These are phyloP conservation scores for Xenoacremonium recifei DNA, from an alignment of 2,329 filamentous ascomycete genomes.

Conservation along the genomic window DNA sequence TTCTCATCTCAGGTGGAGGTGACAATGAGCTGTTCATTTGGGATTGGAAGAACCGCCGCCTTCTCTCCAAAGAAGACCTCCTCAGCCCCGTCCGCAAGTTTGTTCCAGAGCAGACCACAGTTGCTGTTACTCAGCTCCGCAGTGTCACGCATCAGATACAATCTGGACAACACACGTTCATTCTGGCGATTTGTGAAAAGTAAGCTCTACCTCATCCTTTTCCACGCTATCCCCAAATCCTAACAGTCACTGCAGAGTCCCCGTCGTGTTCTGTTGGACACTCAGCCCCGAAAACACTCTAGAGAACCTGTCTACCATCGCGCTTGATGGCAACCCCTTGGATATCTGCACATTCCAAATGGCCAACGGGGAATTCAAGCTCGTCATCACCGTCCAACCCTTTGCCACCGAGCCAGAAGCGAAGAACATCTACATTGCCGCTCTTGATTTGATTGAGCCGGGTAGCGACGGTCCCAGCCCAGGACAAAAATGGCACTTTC, in stretches of 20 bases:
- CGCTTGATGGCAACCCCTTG: constrained; percentile 66
- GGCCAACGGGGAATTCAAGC: too few relatives aligned
- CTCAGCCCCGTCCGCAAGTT: constrained; percentile 41
- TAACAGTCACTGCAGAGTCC: constrained; percentile 39
- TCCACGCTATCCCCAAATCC: constrained; percentile 15
- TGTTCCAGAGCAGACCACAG: constrained; percentile 34
- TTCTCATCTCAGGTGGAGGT: constrained; percentile 83
- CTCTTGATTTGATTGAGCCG: constrained; percentile 31
- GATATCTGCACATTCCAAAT: too few relatives aligned
- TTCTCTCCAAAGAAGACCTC: constrained; percentile 56
- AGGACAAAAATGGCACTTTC: too few relatives aligned
- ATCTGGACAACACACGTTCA: constrained; percentile 27
- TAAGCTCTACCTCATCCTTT: constrained; percentile 31
- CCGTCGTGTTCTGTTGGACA: constrained; percentile 66
- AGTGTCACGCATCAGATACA: constrained; percentile 32
- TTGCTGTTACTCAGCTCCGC: constrained; percentile 47
- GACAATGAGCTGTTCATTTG: constrained; percentile 77
- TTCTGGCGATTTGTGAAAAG: constrained; percentile 59
- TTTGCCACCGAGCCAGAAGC: too few relatives aligned
- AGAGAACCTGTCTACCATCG: constrained; percentile 44
- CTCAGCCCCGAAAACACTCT: constrained; percentile 49
- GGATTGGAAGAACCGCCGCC: constrained; percentile 66
- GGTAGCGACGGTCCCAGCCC: too few relatives aligned
- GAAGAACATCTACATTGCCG: constrained; percentile 30
- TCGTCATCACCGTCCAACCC: too few relatives aligned